A percentile compares a stretch with the other conserved stretches of the same genome.
phyloP scores from a whole-genome alignment of 139 green algal species.

The Mesotaenium endlicherianum region DNA sequence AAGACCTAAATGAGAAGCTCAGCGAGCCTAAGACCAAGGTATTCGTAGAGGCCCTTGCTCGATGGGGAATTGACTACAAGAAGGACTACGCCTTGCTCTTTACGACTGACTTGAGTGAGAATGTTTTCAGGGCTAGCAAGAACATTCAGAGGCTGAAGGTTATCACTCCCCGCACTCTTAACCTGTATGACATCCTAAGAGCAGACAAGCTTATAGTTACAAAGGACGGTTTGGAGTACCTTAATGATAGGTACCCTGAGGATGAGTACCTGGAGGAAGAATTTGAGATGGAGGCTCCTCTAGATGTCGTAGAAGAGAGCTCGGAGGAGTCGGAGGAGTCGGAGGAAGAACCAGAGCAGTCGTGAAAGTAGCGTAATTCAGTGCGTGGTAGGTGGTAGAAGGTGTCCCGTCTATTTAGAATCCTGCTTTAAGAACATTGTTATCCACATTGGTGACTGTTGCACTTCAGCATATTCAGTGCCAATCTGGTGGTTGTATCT shows the following conservation, averaged over 20 bases:
- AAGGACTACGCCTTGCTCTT: conserved; percentile 73
- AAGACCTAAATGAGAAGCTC: conserved; percentile 63
- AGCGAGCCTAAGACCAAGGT: conserved; percentile 76
- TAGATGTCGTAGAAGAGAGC: not conserved
- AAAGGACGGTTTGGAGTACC: conserved; percentile 43
- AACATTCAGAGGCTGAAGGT: conserved; percentile 65
- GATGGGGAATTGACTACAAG: conserved; percentile 47
- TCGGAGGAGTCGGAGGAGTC: not conserved
- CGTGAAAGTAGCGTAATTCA: not conserved
- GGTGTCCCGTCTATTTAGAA: no score
- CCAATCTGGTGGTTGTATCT: no score
- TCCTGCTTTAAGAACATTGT: no score
- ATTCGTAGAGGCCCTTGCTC: conserved; percentile 67
- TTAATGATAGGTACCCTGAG: conserved; percentile 47
- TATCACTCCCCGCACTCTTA: conserved; percentile 44
- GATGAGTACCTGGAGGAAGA: conserved; percentile 14
- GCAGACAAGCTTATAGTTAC: conserved; percentile 92
- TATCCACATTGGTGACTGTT: no score
- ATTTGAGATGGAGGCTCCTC: conserved; percentile 9
- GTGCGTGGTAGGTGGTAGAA: no score
- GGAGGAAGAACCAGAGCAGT: not conserved
- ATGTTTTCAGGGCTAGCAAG: conserved; percentile 65
- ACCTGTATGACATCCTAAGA: conserved; percentile 90
- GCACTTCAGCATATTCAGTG: no score
- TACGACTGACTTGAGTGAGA: conserved; percentile 59